These are phyloP conservation scores for Lotmaria passim DNA, from an alignment of 208 protist species.

Conservation along the genomic window DNA sequence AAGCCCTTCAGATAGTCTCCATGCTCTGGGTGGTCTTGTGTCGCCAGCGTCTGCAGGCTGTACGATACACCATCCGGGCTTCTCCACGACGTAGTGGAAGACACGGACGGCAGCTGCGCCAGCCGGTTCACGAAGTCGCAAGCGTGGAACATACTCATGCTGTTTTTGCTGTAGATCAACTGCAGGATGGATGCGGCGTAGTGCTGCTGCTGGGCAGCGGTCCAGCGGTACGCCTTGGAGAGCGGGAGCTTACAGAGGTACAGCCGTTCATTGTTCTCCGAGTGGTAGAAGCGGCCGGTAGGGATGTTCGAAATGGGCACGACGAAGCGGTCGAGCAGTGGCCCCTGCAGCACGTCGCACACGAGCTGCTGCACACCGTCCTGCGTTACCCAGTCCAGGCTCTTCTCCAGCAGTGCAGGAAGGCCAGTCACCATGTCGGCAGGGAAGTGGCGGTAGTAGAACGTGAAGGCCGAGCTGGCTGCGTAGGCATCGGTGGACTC, in stretches of 20 bases:
- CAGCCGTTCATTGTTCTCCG: not conserved
- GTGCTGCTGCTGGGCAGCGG: constrained; percentile 21
- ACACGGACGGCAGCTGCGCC: constrained; percentile 24
- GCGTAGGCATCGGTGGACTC: not conserved
- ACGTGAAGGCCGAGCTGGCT: not conserved
- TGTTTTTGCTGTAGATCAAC: not conserved
- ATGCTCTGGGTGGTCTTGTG: constrained; percentile 18
- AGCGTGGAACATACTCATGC: not conserved
- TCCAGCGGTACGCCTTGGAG: constrained; percentile 27
- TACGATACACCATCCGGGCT: constrained; percentile 8
- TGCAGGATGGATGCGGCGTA: constrained; percentile 33
- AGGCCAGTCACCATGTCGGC: not conserved
- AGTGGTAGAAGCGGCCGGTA: constrained; percentile 19
- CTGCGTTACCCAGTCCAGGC: constrained; percentile 19
- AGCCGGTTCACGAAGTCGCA: not conserved
- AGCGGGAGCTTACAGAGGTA: constrained; percentile 14
- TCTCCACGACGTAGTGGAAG: constrained; percentile 14
- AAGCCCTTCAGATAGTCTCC: constrained; percentile 18
- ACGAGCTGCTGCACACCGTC: constrained; percentile 13
- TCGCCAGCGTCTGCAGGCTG: constrained; percentile 20
- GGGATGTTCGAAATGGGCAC: not conserved
- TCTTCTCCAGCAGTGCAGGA: not conserved
- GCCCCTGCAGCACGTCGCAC: constrained; percentile 18
- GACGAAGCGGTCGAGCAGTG: constrained; percentile 12
- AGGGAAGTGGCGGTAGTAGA: constrained; percentile 7